Percentiles rank a stretch among this genome's conserved stretches.
Conservation (phyloP, 495 filamentous ascomycete species). For the Tuber umbilicatum region DNA sequence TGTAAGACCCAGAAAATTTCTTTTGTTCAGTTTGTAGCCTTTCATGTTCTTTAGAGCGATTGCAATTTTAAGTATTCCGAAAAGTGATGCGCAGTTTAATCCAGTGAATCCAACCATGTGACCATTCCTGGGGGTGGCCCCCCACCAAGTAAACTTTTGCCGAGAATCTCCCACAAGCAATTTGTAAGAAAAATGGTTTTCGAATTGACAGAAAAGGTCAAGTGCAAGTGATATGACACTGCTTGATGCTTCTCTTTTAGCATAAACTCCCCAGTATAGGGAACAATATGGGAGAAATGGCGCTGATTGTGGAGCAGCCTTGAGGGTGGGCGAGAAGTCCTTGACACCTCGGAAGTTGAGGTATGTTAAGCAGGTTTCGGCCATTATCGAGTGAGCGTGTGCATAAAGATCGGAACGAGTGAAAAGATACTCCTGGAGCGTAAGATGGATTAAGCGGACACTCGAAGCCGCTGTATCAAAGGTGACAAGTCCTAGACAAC, state of each 20-base stretch:
- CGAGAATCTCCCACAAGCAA: not conserved
- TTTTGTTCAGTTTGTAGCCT: not conserved
- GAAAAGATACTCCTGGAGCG: not conserved
- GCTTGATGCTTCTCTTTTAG: not conserved
- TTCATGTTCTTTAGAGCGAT: not conserved
- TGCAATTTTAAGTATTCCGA: not conserved
- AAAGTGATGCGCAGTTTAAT: not conserved
- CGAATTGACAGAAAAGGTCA: not conserved
- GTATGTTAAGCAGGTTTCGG: not conserved
- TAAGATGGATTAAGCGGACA: not conserved
- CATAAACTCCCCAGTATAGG: not conserved
- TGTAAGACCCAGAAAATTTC: not conserved
- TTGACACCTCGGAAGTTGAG: not conserved
- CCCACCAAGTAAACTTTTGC: no score
- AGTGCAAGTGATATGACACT: not conserved
- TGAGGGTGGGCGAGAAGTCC: not conserved
- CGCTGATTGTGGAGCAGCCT: not conserved
- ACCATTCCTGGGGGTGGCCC: not conserved
- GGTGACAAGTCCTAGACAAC: not conserved
- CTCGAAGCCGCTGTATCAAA: not conserved
- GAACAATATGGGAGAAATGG: not conserved
- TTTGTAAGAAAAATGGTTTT: not conserved
- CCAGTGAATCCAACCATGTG: not conserved
- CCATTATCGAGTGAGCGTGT: not conserved
- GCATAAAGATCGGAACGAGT: not conserved